Conservation (phyloP, 768 basidiomycete genomes). For the Phanerochaete carnosa region DNA sequence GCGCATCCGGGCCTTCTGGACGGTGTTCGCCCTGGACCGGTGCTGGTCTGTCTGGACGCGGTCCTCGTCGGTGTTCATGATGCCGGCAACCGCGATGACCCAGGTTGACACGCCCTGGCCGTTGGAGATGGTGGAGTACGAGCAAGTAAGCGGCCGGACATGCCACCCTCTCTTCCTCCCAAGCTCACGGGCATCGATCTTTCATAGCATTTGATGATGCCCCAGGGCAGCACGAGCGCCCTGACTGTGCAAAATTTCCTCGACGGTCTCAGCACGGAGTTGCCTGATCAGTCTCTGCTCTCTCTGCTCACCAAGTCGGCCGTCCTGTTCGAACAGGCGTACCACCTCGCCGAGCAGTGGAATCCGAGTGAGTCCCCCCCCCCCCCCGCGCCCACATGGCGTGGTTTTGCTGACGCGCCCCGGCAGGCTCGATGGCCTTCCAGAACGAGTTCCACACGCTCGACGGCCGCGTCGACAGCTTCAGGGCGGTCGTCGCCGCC, state of each 20-base stretch:
- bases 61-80: conserved; percentile 49
- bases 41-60: conserved; percentile 52
- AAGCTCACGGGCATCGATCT: conserved; percentile 32
- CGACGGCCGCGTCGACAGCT: conserved; percentile 28
- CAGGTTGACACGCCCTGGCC: conserved; percentile 40
- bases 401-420: neutral
- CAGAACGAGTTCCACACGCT: conserved; percentile 23
- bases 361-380: conserved; percentile 21
- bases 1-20: conserved; percentile 66
- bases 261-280: conserved; percentile 29
- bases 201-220: conserved; percentile 41
- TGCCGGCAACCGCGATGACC: conserved; percentile 42
- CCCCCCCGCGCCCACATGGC: neutral
- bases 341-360: conserved; percentile 44
- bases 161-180: neutral
- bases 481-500: conserved; percentile 20
- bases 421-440: conserved; percentile 15
- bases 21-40: conserved; percentile 56
- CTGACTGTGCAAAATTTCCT: conserved; percentile 51
- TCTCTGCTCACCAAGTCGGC: conserved; percentile 51
- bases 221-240: conserved; percentile 40
- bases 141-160: conserved; percentile 21
- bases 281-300: conserved; percentile 32
- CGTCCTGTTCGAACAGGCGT: conserved; percentile 56
- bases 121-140: conserved; percentile 29